phyloP scores from a whole-genome alignment of 495 filamentous ascomycete species.

The Rhypophila decipiens region DNA sequence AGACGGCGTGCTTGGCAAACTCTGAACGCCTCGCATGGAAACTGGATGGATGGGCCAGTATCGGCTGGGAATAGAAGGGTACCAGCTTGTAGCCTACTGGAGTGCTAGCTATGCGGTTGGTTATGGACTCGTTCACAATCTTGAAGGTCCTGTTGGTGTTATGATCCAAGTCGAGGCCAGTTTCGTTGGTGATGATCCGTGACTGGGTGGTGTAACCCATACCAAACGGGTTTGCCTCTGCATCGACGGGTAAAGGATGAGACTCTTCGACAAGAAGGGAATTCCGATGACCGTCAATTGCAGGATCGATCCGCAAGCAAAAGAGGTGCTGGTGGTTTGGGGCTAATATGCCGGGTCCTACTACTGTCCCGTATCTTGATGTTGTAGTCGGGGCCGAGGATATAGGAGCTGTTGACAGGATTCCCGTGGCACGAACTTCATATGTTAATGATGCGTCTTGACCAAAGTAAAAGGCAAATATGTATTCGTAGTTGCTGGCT shows the following conservation, averaged over 20 bases:
- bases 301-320: conserved; percentile 73
- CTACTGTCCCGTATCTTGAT: conserved; percentile 66
- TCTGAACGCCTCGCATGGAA: conserved; percentile 67
- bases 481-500: conserved; percentile 72
- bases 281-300: conserved; percentile 57
- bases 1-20: conserved; percentile 72
- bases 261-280: conserved; percentile 57
- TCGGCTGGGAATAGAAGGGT: conserved; percentile 65
- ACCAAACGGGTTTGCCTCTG: conserved; percentile 67
- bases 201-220: conserved; percentile 53
- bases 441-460: conserved; percentile 70
- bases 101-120: conserved; percentile 64
- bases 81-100: conserved; percentile 73
- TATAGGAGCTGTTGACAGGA: conserved; percentile 74
- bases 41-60: conserved; percentile 59
- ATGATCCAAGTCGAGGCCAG: conserved; percentile 57
- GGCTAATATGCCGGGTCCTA: conserved; percentile 72
- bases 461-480: conserved; percentile 76
- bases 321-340: conserved; percentile 78
- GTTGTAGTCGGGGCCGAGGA: conserved; percentile 54
- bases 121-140: conserved; percentile 63
- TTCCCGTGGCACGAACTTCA: conserved; percentile 76
- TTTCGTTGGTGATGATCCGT: conserved; percentile 43
- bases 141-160: conserved; percentile 66
- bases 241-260: conserved; percentile 33